A percentile compares a stretch with the other conserved stretches of the same genome.
Evolutionary conservation across 2,329 filamentous ascomycete genomes (phyloP).

Genomic region (Cladosporium phlei): DNA sequence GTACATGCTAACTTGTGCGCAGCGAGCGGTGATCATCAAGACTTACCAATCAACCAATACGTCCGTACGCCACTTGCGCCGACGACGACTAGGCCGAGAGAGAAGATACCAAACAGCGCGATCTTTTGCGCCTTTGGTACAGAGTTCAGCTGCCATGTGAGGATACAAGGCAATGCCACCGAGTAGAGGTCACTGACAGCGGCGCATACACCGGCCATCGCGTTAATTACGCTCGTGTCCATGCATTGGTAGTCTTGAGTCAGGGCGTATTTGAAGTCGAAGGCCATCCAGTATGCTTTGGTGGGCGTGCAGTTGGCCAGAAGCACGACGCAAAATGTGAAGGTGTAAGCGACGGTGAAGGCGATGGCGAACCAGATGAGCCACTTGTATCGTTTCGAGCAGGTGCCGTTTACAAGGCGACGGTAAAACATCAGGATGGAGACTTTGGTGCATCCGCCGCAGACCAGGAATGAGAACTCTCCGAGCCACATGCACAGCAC

Average conservation of each 20-base stretch:
- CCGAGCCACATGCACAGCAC: constrained; percentile 31
- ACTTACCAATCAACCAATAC: constrained; percentile 30
- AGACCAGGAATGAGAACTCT: constrained; percentile 32
- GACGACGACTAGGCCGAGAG: constrained; percentile 39
- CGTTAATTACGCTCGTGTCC: constrained; percentile 36
- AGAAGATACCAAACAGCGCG: constrained; percentile 42
- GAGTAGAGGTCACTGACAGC: constrained; percentile 39
- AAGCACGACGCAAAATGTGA: constrained; percentile 30
- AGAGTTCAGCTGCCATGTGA: constrained; percentile 43
- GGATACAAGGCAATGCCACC: constrained; percentile 38
- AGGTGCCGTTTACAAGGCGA: constrained; percentile 34
- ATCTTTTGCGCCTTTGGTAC: constrained; percentile 42
- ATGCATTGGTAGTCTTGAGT: constrained; percentile 33
- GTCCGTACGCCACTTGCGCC: constrained; percentile 35
- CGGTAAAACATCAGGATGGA: constrained; percentile 41
- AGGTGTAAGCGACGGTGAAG: constrained; percentile 36
- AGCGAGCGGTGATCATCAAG: constrained; percentile 23
- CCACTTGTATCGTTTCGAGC: constrained; percentile 34
- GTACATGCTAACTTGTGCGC: background rate
- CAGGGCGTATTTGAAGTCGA: constrained; percentile 30
- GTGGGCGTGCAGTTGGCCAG: constrained; percentile 37
- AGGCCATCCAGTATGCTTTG: constrained; percentile 38
- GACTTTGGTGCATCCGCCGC: constrained; percentile 33
- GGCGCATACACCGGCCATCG: constrained; percentile 37
- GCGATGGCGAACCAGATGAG: constrained; percentile 35